phyloP scores from a whole-genome alignment of 352 stramenopile genomes.

The Phytophthora pistaciae region DNA sequence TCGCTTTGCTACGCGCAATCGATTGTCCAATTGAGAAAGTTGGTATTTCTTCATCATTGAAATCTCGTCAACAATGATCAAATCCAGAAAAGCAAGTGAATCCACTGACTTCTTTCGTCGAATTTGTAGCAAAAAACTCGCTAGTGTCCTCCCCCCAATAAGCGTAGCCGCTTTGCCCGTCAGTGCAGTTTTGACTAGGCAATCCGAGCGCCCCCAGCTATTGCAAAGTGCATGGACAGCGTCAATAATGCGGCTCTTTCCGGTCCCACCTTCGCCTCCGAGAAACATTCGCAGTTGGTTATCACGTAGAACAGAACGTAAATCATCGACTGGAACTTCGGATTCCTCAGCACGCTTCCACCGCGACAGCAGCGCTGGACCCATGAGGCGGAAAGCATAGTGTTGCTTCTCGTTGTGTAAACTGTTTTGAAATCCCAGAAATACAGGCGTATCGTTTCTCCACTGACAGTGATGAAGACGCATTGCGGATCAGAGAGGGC shows the following conservation, averaged over 20 bases:
- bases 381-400: background rate
- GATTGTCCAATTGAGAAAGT: background rate
- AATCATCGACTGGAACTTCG: background rate
- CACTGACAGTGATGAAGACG: background rate
- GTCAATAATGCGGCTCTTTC: conserved; percentile 7
- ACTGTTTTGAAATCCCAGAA: background rate
- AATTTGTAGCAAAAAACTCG: conserved; percentile 5
- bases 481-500: background rate
- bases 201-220: background rate
- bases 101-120: background rate
- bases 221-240: background rate
- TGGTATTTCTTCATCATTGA: conserved; percentile 11
- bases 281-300: conserved; percentile 7
- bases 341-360: background rate
- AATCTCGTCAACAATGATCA: conserved; percentile 5
- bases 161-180: conserved; percentile 4
- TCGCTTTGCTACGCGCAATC: conserved; percentile 3
- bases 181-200: background rate
- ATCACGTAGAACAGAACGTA: background rate
- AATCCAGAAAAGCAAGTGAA: background rate
- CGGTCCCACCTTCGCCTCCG: conserved; percentile 5
- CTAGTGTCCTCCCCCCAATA: conserved; percentile 2
- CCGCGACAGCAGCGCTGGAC: background rate
- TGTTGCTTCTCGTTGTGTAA: conserved; percentile 7
- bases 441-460: background rate